phyloP scores from a whole-genome alignment of 805 yeast genomes.

The Candida schatavii region DNA sequence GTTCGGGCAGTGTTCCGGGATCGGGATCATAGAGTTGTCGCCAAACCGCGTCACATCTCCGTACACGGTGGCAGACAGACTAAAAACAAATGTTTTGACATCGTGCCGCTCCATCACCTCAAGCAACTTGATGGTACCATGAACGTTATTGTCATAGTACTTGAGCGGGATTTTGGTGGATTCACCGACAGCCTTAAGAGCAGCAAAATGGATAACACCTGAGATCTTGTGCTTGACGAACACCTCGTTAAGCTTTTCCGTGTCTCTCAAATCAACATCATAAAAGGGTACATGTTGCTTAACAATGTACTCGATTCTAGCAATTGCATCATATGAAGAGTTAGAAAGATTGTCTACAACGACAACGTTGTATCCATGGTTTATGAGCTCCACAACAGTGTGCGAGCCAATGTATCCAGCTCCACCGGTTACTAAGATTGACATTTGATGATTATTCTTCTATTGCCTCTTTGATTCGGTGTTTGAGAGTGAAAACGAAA shows the following conservation, averaged over 20 bases:
- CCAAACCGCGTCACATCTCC: slow-evolving; percentile 76
- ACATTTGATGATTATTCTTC: too few relatives aligned
- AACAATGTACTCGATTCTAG: slow-evolving; percentile 57
- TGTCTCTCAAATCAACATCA: slow-evolving; percentile 55
- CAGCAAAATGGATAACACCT: slow-evolving; percentile 77
- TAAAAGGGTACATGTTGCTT: slow-evolving; percentile 50
- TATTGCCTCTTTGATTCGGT: too few relatives aligned
- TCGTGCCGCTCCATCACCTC: slow-evolving; percentile 46
- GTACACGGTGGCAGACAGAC: slow-evolving; percentile 80
- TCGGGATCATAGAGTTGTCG: slow-evolving; percentile 59
- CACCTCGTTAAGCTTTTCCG: slow-evolving; percentile 44
- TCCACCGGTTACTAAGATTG: slow-evolving; percentile 77
- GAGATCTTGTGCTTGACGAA: slow-evolving; percentile 48
- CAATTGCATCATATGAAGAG: slow-evolving; percentile 63
- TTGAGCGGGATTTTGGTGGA: slow-evolving; percentile 63
- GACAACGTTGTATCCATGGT: slow-evolving; percentile 66
- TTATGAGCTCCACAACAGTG: slow-evolving; percentile 61
- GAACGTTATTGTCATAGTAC: slow-evolving; percentile 67
- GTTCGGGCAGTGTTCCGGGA: slow-evolving; percentile 73
- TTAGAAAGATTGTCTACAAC: slow-evolving; percentile 68
- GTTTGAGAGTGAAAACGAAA: too few relatives aligned
- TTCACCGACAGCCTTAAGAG: slow-evolving; percentile 81
- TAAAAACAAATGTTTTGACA: slow-evolving; percentile 60
- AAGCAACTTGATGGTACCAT: slow-evolving; percentile 60
- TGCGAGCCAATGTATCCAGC: slow-evolving; percentile 88